Evolutionary conservation across 129 eudicot genomes (phyloP).

Genomic region (Apium graveolens): DNA sequence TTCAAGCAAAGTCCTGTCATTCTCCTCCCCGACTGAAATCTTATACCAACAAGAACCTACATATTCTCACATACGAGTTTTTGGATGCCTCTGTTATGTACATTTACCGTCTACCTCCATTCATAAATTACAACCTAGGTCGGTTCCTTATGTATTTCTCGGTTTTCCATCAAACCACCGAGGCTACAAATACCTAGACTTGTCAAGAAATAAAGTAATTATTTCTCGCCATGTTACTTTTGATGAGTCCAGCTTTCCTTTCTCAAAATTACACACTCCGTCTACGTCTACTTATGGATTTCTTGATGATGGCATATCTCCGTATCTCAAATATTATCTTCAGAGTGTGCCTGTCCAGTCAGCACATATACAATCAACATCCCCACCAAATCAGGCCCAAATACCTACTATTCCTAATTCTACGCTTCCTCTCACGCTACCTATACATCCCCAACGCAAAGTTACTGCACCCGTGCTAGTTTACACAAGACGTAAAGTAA

Average conservation of each 20-base stretch:
- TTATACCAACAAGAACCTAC: not conserved
- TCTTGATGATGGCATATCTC: not conserved
- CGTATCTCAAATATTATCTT: not conserved
- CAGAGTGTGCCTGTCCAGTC: not conserved
- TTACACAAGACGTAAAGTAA: no score
- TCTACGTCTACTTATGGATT: no score
- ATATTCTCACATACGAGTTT: not conserved
- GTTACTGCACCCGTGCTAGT: no score
- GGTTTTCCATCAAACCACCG: not conserved
- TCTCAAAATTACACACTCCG: not conserved
- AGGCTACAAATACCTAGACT: not conserved
- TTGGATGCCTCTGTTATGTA: not conserved
- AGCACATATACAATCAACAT: not conserved
- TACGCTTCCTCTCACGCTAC: no score
- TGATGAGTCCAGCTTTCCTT: not conserved
- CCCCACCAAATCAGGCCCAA: no score
- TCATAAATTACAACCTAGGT: not conserved
- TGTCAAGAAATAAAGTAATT: not conserved
- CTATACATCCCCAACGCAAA: no score
- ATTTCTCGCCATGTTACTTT: not conserved
- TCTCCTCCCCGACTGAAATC: not conserved
- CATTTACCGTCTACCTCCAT: not conserved
- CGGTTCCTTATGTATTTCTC: not conserved
- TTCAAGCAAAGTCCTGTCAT: not conserved
- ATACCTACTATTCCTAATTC: no score